Base-by-base conservation (phyloP, 2,329 filamentous ascomycete genomes). In the Fusarium xyrophilum region DNA sequence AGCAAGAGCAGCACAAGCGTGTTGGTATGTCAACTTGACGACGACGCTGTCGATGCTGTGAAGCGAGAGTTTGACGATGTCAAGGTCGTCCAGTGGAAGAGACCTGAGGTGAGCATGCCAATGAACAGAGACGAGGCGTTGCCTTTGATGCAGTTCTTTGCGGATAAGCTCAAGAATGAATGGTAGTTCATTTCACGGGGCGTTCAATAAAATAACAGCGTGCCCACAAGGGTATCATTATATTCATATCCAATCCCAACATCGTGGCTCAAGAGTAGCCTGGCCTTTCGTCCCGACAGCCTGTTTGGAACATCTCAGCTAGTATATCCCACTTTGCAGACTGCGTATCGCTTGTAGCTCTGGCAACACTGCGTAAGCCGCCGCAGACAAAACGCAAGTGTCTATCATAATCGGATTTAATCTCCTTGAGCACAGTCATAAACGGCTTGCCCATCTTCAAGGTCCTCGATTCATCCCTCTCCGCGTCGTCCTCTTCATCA, bases 131-230 rank as follows among this genome's bases (percentile, higher is more conserved):
- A 96, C 14, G 94, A 98, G 83, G 94, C 96, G 85, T 76, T 94
- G 73, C 93, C 94, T 1, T 86, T 97, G 63, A 97, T 97, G 93
- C 88, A 91, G 74, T 97, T 90, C 73, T 86, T 93, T 73, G 89
- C 90, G 0, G 85, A 90, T 52, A 85, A 90, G 73, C 78, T 96
- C 21, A 74, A 57, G 32, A 70, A 60, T 53, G 75, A 69, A 21
- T 74, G 23, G 43, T 32, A 36, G 23, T 32, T 17, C 9, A n/a
- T 25, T 43, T 27, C 43, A 46, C 19, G n/a, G n/a, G 28, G 13
- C 15, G n/a, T 10, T 28, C 11, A 19, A 38, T 13, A 19, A 38
- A 30, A 7, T 7, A 28, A 23, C 5, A 9, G 3, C 5, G 33
- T 50, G 21, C 52, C 39, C 30, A 52, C n/a, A 64, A 62, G 48